phyloP scores from a whole-genome alignment of 495 filamentous ascomycete genomes.

The Daldinia childiae region DNA sequence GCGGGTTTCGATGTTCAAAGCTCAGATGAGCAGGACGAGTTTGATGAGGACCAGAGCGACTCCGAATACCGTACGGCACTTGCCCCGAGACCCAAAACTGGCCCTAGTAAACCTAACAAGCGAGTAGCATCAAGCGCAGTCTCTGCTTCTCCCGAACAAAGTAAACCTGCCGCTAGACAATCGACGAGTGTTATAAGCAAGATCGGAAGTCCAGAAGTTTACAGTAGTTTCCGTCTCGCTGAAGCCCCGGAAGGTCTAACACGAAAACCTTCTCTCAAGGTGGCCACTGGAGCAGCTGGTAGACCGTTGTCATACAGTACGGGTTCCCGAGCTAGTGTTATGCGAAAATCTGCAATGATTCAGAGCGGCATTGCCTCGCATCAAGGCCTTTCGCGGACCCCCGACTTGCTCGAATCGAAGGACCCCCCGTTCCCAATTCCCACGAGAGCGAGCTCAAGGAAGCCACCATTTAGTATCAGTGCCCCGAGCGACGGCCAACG shows the following conservation, averaged over 20 bases:
- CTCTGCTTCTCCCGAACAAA: conserved; percentile 50
- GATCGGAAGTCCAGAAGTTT: conserved; percentile 41
- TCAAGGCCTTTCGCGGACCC: conserved; percentile 73
- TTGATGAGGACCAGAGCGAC: conserved; percentile 71
- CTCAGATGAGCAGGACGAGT: conserved; percentile 67
- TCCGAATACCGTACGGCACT: conserved; percentile 71
- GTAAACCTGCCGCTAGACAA: conserved; percentile 37
- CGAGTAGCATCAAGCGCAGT: conserved; percentile 40
- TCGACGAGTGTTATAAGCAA: conserved; percentile 41
- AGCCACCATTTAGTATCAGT: conserved; percentile 71
- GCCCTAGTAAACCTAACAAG: conserved; percentile 48
- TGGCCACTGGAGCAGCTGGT: conserved; percentile 44
- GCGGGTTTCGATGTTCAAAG: conserved; percentile 75
- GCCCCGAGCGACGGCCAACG: conserved; percentile 76
- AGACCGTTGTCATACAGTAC: conserved; percentile 44
- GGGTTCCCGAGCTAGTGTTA: conserved; percentile 53
- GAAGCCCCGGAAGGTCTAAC: conserved; percentile 48
- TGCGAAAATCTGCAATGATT: conserved; percentile 74
- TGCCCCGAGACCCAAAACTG: conserved; percentile 61
- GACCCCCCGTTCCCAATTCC: conserved; percentile 92
- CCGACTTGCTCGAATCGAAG: conserved; percentile 71
- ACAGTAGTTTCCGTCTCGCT: conserved; percentile 43
- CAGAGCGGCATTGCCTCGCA: conserved; percentile 80
- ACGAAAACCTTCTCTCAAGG: conserved; percentile 45
- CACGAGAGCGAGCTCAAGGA: conserved; percentile 84